These are phyloP conservation scores for Ophiostoma piceae DNA, from an alignment of 2,329 filamentous ascomycete species.

Conservation along the genomic window DNA sequence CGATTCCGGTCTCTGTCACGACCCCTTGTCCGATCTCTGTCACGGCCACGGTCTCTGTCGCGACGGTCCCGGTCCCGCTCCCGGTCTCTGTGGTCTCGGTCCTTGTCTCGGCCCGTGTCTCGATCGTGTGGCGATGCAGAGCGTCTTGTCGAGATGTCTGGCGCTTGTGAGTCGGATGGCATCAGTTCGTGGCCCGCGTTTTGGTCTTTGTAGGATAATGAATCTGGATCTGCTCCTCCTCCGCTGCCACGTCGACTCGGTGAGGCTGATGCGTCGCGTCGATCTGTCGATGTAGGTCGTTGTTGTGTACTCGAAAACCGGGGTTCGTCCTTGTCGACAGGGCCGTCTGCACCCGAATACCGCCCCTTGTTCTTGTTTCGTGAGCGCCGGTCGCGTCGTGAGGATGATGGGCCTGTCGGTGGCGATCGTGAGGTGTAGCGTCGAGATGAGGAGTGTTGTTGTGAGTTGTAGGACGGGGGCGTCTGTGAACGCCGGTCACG, in stretches of 20 bases:
- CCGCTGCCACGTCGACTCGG: background rate
- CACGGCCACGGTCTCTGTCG: constrained; percentile 15
- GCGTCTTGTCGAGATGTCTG: background rate
- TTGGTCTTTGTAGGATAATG: background rate
- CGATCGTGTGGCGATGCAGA: background rate
- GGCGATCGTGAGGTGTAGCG: constrained; percentile 19
- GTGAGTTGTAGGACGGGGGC: background rate
- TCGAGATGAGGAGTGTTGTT: background rate
- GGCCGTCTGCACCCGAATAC: background rate
- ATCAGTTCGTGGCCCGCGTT: background rate
- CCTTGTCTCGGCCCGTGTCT: constrained; percentile 20
- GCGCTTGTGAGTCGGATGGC: background rate
- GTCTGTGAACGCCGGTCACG: constrained; percentile 18
- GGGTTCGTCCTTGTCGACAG: background rate
- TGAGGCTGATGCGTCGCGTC: background rate
- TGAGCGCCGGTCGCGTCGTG: constrained; percentile 1
- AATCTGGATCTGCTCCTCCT: background rate
- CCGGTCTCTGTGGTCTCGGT: background rate
- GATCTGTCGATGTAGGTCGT: background rate
- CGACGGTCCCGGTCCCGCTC: constrained; percentile 9
- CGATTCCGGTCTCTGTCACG: constrained; percentile 13
- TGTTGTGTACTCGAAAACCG: background rate
- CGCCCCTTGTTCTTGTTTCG: background rate
- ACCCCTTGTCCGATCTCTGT: constrained; percentile 13
- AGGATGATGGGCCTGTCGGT: constrained; percentile 26